Percentiles rank a stretch among this genome's conserved stretches.
Conservation (phyloP, 1,139 yeast species). For the Kodamaea alishanica region DNA sequence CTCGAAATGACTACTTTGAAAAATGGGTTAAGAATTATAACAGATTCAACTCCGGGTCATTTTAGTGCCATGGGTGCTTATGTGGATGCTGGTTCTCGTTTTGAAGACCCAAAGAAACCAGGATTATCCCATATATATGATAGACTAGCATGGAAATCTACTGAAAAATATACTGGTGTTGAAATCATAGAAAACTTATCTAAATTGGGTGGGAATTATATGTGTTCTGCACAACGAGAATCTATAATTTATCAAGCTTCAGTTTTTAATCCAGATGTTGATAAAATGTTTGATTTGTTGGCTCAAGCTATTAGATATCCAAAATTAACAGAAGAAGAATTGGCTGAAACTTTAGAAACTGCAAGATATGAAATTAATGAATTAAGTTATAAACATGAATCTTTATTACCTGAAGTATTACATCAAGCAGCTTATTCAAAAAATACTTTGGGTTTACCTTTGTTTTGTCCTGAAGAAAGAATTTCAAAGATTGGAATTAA, state of each 20-base stretch:
- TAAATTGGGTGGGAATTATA: constrained; percentile 87
- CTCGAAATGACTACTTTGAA: constrained; percentile 51
- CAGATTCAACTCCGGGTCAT: constrained; percentile 86
- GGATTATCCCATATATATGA: constrained; percentile 87
- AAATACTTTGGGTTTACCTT: constrained; percentile 80
- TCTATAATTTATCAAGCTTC: constrained; percentile 91
- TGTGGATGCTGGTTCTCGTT: constrained; percentile 87
- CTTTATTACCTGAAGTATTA: constrained; percentile 79
- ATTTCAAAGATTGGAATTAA: constrained; percentile 52
- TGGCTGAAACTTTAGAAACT: constrained; percentile 67
- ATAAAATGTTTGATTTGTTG: constrained; percentile 70
- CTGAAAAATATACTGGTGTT: constrained; percentile 55
- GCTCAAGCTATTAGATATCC: constrained; percentile 82
- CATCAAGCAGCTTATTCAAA: constrained; percentile 76
- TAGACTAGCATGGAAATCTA: constrained; percentile 82
- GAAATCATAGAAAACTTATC: constrained; percentile 77
- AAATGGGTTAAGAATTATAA: constrained; percentile 80
- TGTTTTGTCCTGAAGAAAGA: constrained; percentile 74
- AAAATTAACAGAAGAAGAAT: constrained; percentile 60
- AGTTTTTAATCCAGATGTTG: constrained; percentile 85
- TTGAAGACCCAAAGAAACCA: constrained; percentile 50
- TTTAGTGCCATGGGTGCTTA: constrained; percentile 89
- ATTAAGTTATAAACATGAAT: constrained; percentile 79
- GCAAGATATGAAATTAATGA: constrained; percentile 82
- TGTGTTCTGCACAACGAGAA: constrained; percentile 91